Conservation (phyloP, 2,329 filamentous ascomycete genomes). For the Thielaviopsis cerberus region DNA sequence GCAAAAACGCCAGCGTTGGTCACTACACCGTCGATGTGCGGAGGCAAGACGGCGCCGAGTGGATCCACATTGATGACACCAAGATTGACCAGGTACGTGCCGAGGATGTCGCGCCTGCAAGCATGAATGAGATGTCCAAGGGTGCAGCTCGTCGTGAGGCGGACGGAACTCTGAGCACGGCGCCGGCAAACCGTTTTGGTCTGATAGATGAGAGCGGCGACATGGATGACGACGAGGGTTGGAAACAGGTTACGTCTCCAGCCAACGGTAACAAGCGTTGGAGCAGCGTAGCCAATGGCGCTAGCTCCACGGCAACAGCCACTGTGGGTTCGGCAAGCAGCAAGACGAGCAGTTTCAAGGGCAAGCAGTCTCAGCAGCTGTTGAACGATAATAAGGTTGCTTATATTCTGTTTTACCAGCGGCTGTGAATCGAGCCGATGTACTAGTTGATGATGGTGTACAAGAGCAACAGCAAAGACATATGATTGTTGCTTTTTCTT, state of each 20-base stretch:
- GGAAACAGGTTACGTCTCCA: conserved; percentile 58
- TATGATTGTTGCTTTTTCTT: neutral
- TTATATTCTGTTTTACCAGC: conserved; percentile 90
- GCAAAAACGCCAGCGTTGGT: conserved; percentile 85
- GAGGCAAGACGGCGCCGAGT: conserved; percentile 83
- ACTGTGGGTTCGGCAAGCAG: conserved; percentile 14
- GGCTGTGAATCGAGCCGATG: conserved; percentile 24
- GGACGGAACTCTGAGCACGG: conserved; percentile 13
- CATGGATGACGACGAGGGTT: conserved; percentile 48
- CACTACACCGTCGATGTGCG: conserved; percentile 97
- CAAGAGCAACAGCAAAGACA: neutral
- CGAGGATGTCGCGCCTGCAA: conserved; percentile 76
- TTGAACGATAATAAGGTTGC: conserved; percentile 91
- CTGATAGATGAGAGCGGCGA: conserved; percentile 44
- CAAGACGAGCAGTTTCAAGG: conserved; percentile 29
- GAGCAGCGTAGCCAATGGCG: conserved; percentile 33
- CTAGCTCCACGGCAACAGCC: neutral
- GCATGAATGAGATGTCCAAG: conserved; percentile 53
- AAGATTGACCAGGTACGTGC: conserved; percentile 66
- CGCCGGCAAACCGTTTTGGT: conserved; percentile 53
- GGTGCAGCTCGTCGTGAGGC: conserved; percentile 31
- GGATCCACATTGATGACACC: conserved; percentile 92
- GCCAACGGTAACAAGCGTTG: conserved; percentile 51
- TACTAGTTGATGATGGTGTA: neutral
- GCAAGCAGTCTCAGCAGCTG: conserved; percentile 40